phyloP scores from a whole-genome alignment of 306 rosid genomes.

The Hippophae tibetana region DNA sequence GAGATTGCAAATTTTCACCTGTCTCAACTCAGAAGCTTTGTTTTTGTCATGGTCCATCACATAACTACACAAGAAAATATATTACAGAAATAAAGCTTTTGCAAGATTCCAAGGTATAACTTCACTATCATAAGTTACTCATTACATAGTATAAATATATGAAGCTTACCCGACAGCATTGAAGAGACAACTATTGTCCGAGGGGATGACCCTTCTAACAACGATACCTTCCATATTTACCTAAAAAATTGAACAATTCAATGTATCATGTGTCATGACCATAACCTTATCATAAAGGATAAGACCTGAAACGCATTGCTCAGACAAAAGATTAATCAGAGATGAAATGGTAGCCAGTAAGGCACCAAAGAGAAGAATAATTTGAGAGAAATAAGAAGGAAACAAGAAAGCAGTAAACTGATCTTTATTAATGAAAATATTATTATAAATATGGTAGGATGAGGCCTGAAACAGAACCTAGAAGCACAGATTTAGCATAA shows the following conservation, averaged over 20 bases:
- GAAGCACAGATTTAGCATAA: not conserved
- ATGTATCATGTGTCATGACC: not conserved
- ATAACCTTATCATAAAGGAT: not conserved
- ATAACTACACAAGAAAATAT: constrained; percentile 39
- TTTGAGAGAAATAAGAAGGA: not conserved
- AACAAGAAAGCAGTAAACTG: not conserved
- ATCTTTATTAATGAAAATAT: not conserved
- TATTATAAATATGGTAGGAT: no score
- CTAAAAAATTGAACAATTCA: constrained; percentile 26
- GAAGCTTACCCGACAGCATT: constrained; percentile 84
- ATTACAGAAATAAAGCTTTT: not conserved
- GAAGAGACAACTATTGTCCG: constrained; percentile 87
- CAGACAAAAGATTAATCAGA: no score
- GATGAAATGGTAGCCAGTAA: no score
- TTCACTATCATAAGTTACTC: not conserved
- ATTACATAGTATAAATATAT: not conserved
- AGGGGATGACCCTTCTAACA: constrained; percentile 75
- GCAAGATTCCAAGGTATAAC: not conserved
- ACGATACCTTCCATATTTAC: constrained; percentile 62
- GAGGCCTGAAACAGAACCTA: not conserved
- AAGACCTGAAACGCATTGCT: no score
- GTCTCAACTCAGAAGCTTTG: constrained; percentile 81
- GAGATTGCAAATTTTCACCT: constrained; percentile 35
- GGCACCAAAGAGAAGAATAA: no score
- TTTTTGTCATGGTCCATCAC: constrained; percentile 78